Conservation (phyloP, 2,329 filamentous ascomycete genomes). For the Aspergillus hortae region DNA sequence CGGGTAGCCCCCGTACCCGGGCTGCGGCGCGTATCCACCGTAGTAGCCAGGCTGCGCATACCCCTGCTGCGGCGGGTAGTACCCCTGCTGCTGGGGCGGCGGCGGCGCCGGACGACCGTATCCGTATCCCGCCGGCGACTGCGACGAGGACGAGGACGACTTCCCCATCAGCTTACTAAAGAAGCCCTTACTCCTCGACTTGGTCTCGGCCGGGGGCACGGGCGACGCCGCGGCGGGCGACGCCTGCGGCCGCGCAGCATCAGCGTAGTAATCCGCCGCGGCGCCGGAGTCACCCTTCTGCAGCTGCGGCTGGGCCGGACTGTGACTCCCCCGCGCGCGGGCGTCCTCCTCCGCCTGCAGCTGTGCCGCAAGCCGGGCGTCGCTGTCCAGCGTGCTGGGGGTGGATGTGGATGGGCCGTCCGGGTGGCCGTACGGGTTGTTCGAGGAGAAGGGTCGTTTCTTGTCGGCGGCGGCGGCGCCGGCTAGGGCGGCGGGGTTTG, state of each 20-base stretch:
- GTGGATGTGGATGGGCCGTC: not conserved
- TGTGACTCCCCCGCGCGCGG: conserved; percentile 39
- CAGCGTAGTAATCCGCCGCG: conserved; percentile 48
- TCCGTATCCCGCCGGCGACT: conserved; percentile 12
- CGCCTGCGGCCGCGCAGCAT: conserved; percentile 13
- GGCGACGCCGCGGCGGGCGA: not conserved
- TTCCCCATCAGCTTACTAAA: conserved; percentile 55
- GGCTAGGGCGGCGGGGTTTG: conserved; percentile 35
- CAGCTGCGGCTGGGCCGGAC: conserved; percentile 1
- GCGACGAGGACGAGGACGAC: conserved; percentile 17
- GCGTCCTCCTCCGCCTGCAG: conserved; percentile 82
- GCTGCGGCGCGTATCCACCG: conserved; percentile 33
- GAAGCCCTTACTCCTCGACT: conserved; percentile 44
- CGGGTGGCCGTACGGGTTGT: conserved; percentile 65
- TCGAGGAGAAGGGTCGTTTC: conserved; percentile 50
- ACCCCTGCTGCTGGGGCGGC: conserved; percentile 23
- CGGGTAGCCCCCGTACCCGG: conserved; percentile 34
- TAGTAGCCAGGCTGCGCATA: conserved; percentile 7
- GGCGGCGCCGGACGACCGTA: conserved; percentile 22
- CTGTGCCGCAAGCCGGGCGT: conserved; percentile 70
- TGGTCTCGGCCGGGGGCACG: conserved; percentile 20
- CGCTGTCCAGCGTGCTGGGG: conserved; percentile 52
- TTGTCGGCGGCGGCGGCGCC: conserved; percentile 42
- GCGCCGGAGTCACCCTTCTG: conserved; percentile 29
- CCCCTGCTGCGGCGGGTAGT: conserved; percentile 3